These are phyloP conservation scores for Rhodotorula taiwanensis DNA, from an alignment of 768 basidiomycete genomes.

Conservation along the genomic window DNA sequence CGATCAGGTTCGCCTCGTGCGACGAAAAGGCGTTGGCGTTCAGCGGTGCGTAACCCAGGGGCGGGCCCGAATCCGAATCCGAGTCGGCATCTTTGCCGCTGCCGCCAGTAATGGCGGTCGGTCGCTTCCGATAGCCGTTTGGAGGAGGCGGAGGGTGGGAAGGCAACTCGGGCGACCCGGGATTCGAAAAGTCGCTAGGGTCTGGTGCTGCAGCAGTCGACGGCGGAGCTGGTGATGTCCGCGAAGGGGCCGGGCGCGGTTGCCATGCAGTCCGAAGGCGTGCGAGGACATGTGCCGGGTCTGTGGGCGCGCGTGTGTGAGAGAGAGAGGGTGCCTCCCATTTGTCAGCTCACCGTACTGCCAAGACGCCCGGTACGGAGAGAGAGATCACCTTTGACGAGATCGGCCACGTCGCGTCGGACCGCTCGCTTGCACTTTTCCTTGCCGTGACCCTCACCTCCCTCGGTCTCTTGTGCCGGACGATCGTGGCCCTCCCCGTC, in stretches of 20 bases:
- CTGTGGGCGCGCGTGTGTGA: too few species aligned
- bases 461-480: not conserved
- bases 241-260: conserved; percentile 41
- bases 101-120: not conserved
- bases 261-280: conserved; percentile 35
- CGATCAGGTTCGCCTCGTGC: conserved; percentile 3
- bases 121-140: not conserved
- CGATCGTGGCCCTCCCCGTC: too few species aligned
- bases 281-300: conserved; percentile 36
- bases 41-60: conserved; percentile 21
- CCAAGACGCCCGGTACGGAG: too few species aligned
- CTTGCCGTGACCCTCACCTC: not conserved
- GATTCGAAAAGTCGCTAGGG: too few species aligned
- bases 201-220: too few species aligned
- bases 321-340: conserved; percentile 19
- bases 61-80: conserved; percentile 9
- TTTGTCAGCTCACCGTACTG: too few species aligned
- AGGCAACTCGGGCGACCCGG: too few species aligned
- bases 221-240: conserved; percentile 58
- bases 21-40: conserved; percentile 14
- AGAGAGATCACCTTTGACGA: conserved; percentile 62
- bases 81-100: not conserved
- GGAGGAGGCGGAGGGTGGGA: conserved; percentile 50
- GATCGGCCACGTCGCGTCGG: conserved; percentile 63
- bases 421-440: conserved; percentile 47